These are phyloP conservation scores for Metschnikowia chrysomelidarum DNA, from an alignment of 805 yeast genomes.

Conservation along the genomic window DNA sequence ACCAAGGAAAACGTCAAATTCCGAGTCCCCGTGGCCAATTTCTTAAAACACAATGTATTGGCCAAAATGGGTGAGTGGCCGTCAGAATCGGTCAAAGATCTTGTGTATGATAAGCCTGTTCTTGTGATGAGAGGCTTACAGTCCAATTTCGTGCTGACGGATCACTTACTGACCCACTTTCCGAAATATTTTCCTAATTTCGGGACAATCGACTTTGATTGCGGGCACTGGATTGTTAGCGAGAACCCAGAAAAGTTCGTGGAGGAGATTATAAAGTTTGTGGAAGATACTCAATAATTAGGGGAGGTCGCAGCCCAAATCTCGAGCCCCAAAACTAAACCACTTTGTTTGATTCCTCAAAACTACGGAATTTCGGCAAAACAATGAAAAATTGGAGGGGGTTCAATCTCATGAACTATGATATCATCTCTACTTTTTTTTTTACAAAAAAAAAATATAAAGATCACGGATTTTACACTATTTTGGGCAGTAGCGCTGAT, in stretches of 20 bases:
- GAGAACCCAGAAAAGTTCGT: slow-evolving; percentile 37
- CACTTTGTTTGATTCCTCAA: too few relatives aligned
- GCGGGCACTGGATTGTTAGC: slow-evolving; percentile 41
- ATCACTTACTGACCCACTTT: slow-evolving; percentile 23
- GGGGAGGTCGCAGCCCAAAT: too few relatives aligned
- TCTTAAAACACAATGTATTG: slow-evolving; percentile 14
- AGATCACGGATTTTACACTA: too few relatives aligned
- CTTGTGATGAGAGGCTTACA: slow-evolving; percentile 44
- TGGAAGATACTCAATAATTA: slow-evolving; percentile 1
- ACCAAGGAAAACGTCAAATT: slow-evolving; percentile 19
- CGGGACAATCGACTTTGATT: slow-evolving; percentile 21
- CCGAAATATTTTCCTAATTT: slow-evolving; percentile 26
- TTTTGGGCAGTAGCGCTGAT: too few relatives aligned
- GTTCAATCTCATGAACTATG: too few relatives aligned
- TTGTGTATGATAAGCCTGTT: slow-evolving; percentile 31
- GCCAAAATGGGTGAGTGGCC: slow-evolving; percentile 19
- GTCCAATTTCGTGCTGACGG: slow-evolving; percentile 40
- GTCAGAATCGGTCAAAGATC: slow-evolving; percentile 7
- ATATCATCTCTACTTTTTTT: too few relatives aligned
- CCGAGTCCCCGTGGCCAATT: slow-evolving; percentile 18
- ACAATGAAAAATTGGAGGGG: too few relatives aligned
- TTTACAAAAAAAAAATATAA: too few relatives aligned
- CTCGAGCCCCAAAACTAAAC: too few relatives aligned
- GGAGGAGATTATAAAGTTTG: slow-evolving; percentile 11
- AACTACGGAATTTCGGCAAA: too few relatives aligned